These are phyloP conservation scores for Botrytis hyacinthi DNA, from an alignment of 2,329 filamentous ascomycete species.

Conservation along the genomic window DNA sequence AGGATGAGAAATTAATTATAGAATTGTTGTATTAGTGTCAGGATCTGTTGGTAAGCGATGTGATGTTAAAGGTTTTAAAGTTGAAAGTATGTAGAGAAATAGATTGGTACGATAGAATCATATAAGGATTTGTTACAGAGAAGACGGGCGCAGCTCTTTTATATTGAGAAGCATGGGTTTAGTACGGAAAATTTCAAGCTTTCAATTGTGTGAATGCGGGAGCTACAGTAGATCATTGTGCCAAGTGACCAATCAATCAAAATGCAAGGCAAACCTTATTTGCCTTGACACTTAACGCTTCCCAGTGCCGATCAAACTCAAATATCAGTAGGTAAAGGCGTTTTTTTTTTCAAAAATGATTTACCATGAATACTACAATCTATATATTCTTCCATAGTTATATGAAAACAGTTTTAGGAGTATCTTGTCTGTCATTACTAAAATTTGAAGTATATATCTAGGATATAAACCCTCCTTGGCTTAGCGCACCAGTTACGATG, in stretches of 20 bases:
- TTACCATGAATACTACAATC: rapidly evolving
- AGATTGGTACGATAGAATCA: not conserved
- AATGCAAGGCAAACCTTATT: not conserved
- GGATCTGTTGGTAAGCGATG: not conserved
- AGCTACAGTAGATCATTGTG: not conserved
- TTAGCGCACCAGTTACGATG: not conserved
- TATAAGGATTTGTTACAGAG: not conserved
- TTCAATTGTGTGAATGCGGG: not conserved
- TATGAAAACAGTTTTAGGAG: not conserved
- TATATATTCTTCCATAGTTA: not conserved
- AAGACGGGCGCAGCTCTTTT: not conserved
- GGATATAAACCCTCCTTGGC: not conserved
- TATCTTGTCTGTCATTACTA: too few species aligned
- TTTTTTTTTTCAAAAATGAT: not conserved
- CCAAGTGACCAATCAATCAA: not conserved
- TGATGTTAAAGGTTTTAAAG: not conserved
- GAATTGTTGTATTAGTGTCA: too few species aligned
- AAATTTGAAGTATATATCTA: not conserved
- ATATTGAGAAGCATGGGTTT: not conserved
- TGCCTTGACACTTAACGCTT: not conserved
- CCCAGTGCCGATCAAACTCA: not conserved
- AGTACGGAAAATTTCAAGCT: not conserved
- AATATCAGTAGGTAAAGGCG: not conserved
- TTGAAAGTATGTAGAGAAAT: not conserved
- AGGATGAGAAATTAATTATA: not conserved